Evolutionary conservation across 257 asterid species (phyloP).

Genomic region (Echium plantagineum): DNA sequence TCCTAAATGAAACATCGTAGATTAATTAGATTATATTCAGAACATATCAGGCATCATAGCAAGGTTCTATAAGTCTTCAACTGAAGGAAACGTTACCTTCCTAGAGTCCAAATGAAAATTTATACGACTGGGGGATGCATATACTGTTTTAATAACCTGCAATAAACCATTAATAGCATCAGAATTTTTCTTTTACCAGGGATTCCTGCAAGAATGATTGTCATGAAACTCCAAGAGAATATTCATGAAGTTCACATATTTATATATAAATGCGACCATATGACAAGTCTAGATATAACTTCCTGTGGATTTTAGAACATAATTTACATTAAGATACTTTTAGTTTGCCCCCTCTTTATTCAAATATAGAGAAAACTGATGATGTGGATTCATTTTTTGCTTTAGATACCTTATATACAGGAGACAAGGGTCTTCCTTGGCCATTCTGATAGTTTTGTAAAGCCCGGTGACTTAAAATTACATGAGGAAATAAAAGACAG

Average conservation of each 20-base stretch:
- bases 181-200: background rate
- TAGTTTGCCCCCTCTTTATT: too few relatives aligned
- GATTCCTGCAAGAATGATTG: background rate
- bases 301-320: too few relatives aligned
- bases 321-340: too few relatives aligned
- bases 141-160: constrained; percentile 94
- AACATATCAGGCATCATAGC: constrained; percentile 5
- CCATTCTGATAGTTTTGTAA: constrained; percentile 65
- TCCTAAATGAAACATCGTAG: constrained; percentile 44
- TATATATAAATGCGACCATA: too few relatives aligned
- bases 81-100: constrained; percentile 48
- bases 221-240: background rate
- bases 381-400: background rate
- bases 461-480: constrained; percentile 55
- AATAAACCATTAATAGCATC: constrained; percentile 2
- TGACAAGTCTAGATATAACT: too few relatives aligned
- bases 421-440: constrained; percentile 57
- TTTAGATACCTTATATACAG: constrained; percentile 77
- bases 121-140: constrained; percentile 97
- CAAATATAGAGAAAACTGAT: background rate
- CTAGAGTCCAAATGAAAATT: constrained; percentile 93
- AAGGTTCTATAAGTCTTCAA: constrained; percentile 5
- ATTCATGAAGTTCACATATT: background rate
- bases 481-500: constrained; percentile 3
- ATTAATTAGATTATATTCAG: constrained; percentile 13